Evolutionary conservation across 176 grass and related monocot genomes (phyloP).

Genomic region (Juncus inflexus): DNA sequence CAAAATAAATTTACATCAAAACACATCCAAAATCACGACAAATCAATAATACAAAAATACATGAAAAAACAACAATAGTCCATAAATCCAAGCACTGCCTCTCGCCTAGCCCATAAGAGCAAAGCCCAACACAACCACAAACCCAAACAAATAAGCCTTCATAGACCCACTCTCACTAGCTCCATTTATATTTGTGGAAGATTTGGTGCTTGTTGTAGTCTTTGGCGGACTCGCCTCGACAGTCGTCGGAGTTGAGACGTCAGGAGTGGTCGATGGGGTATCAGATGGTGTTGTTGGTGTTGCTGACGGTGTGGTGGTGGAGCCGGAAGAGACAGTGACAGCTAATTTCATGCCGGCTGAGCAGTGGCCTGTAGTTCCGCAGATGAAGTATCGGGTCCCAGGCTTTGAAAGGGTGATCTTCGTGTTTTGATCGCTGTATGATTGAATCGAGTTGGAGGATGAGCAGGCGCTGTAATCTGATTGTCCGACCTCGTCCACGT

Average conservation of each 20-base stretch:
- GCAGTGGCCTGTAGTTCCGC: slow-evolving; percentile 61
- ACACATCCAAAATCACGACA: background rate
- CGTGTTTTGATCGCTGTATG: slow-evolving; percentile 81
- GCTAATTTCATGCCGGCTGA: slow-evolving; percentile 81
- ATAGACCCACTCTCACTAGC: slow-evolving; percentile 13
- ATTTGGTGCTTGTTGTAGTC: slow-evolving; percentile 13
- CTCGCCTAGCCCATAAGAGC: slow-evolving; percentile 36
- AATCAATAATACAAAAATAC: slow-evolving; percentile 11
- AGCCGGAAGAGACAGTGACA: slow-evolving; percentile 40
- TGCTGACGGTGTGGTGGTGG: slow-evolving; percentile 16
- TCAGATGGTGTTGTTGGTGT: slow-evolving; percentile 12
- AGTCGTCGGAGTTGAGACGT: background rate
- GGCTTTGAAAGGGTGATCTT: slow-evolving; percentile 63
- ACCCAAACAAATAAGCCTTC: slow-evolving; percentile 22
- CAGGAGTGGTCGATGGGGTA: slow-evolving; percentile 21
- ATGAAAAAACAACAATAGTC: background rate
- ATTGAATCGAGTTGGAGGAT: slow-evolving; percentile 54
- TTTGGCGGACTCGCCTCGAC: slow-evolving; percentile 15
- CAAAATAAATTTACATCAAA: background rate
- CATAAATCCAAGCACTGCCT: slow-evolving; percentile 15
- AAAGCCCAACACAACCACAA: slow-evolving; percentile 30
- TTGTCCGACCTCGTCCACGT: slow-evolving; percentile 57
- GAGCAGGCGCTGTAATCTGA: slow-evolving; percentile 79
- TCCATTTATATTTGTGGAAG: slow-evolving; percentile 19
- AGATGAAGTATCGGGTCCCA: slow-evolving; percentile 93